These are phyloP conservation scores for Backusella liffmaniae DNA, from an alignment of 192 early-diverging fungal species.

Conservation along the genomic window DNA sequence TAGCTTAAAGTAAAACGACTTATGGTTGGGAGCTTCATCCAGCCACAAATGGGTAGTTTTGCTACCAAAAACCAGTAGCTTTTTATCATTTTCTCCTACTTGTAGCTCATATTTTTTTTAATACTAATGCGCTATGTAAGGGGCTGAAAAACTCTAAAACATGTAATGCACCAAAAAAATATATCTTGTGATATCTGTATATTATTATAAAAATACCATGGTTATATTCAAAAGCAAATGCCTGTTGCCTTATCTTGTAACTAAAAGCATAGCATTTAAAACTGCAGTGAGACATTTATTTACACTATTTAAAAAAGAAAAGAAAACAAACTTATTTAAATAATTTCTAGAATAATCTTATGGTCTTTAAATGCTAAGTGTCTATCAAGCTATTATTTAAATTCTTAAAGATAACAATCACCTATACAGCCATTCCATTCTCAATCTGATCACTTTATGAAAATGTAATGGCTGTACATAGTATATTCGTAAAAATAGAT, in stretches of 20 bases:
- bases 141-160: neutral
- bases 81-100: neutral
- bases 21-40: neutral
- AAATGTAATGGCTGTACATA: neutral
- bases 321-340: neutral
- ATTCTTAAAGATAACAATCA: neutral
- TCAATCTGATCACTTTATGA: too few species aligned
- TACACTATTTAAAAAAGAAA: neutral
- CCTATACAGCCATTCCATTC: neutral
- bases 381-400: neutral
- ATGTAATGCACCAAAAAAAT: neutral
- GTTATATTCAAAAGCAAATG: neutral
- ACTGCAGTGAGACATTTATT: neutral
- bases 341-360: neutral
- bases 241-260: neutral
- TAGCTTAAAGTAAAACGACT: neutral
- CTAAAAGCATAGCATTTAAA: neutral
- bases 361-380: neutral
- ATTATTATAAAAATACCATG: neutral
- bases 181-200: neutral
- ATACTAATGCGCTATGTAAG: neutral
- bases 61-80: neutral
- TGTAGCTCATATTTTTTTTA: neutral
- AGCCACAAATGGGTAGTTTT: neutral
- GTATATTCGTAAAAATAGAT: neutral